Conservation (phyloP, 1,139 yeast species). For the Saccharomyces hybrid region DNA sequence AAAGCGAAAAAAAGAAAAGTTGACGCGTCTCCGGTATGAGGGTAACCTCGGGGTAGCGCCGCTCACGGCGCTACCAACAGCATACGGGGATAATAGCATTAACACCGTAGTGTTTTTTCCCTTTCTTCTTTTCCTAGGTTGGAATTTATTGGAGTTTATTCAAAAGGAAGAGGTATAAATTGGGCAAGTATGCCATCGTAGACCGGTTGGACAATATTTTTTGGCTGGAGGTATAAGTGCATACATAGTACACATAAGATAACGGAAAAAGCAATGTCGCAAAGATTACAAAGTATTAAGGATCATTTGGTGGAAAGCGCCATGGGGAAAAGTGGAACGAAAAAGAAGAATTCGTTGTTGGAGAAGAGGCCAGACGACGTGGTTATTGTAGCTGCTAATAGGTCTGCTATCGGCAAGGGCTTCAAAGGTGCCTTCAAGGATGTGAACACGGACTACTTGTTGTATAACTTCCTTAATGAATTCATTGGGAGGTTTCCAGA, state of each 20-base stretch:
- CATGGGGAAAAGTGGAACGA: conserved; percentile 6
- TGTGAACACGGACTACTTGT: conserved; percentile 40
- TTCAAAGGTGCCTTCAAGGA: conserved; percentile 51
- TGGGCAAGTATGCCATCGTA: not conserved
- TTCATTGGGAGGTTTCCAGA: conserved; percentile 44
- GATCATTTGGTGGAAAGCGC: conserved; percentile 44
- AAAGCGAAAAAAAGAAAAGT: not conserved
- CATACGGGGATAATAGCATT: not conserved
- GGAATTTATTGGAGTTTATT: not conserved
- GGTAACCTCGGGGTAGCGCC: not conserved
- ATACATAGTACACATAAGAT: not conserved
- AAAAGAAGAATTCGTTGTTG: conserved; percentile 28
- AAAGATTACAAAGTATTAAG: conserved; percentile 54
- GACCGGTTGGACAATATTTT: too few species aligned
- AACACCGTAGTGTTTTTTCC: conserved; percentile 1
- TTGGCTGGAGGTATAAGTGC: not conserved
- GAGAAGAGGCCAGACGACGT: conserved; percentile 77
- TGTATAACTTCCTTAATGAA: conserved; percentile 55
- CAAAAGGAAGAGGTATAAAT: not conserved
- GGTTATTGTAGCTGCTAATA: conserved; percentile 77
- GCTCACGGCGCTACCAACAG: not conserved
- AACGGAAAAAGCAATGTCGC: conserved; percentile 13
- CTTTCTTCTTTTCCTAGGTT: not conserved
- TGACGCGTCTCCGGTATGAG: not conserved
- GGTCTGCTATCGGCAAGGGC: conserved; percentile 84